Percentiles rank a stretch among this genome's conserved stretches.
Evolutionary conservation across 2,329 filamentous ascomycete species (phyloP).

Genomic region (Alternaria postmessia): DNA sequence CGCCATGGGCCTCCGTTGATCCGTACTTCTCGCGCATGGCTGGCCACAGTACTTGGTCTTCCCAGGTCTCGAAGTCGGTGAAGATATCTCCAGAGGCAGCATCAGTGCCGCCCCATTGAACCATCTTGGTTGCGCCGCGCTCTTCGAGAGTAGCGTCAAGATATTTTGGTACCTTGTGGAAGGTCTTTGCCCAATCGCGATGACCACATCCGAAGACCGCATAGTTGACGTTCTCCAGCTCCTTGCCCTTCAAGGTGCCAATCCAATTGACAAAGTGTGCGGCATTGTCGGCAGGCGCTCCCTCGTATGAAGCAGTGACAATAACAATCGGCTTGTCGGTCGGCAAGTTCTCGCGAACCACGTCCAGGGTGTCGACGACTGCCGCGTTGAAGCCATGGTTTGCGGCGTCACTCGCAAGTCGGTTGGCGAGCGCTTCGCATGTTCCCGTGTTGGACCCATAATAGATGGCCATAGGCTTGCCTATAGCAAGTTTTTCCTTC

Average conservation of each 20-base stretch:
- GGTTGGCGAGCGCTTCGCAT: constrained; percentile 53
- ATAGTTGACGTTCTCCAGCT: constrained; percentile 48
- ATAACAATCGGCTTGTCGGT: constrained; percentile 51
- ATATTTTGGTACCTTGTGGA: constrained; percentile 52
- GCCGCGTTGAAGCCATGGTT: constrained; percentile 49
- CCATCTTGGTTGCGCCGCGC: constrained; percentile 42
- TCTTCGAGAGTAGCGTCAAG: constrained; percentile 44
- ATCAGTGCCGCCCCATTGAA: constrained; percentile 46
- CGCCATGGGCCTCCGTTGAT: constrained; percentile 31
- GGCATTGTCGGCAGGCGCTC: constrained; percentile 55
- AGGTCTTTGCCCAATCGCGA: constrained; percentile 53
- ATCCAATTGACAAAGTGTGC: constrained; percentile 54
- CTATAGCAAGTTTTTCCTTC: constrained; percentile 26
- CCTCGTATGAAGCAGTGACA: constrained; percentile 54
- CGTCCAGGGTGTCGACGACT: constrained; percentile 47
- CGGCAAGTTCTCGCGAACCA: constrained; percentile 43
- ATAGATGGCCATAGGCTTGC: constrained; percentile 47
- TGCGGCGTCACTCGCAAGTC: constrained; percentile 46
- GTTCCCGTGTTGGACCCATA: constrained; percentile 55
- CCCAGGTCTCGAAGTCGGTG: constrained; percentile 53
- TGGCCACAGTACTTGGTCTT: constrained; percentile 50
- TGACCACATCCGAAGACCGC: constrained; percentile 55
- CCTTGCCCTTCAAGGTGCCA: constrained; percentile 33
- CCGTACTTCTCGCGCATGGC: constrained; percentile 45
- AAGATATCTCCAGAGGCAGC: constrained; percentile 52